phyloP scores from a whole-genome alignment of 495 filamentous ascomycete species.

The Hyphodiscus hymeniophilus region DNA sequence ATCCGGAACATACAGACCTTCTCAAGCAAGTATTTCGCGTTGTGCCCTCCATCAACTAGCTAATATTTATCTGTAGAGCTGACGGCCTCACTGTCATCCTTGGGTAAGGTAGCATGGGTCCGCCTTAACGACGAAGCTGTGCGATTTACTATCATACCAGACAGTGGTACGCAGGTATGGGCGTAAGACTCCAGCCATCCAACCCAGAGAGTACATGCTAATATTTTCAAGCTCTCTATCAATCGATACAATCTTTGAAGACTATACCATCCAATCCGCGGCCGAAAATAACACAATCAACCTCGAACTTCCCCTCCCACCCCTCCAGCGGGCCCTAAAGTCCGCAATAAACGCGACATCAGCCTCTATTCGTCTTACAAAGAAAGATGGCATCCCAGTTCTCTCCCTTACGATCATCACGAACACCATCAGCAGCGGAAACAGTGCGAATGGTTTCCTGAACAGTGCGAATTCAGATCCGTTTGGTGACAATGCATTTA shows the following conservation, averaged over 20 bases:
- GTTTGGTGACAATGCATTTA: constrained; percentile 31
- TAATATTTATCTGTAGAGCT: constrained; percentile 50
- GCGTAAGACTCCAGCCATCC: constrained; percentile 50
- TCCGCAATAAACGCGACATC: constrained; percentile 70
- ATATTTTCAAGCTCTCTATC: constrained; percentile 35
- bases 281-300: constrained; percentile 79
- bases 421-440: constrained; percentile 33
- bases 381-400: constrained; percentile 78
- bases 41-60: not conserved
- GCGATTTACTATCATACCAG: constrained; percentile 91
- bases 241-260: constrained; percentile 79
- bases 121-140: constrained; percentile 77
- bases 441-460: constrained; percentile 19
- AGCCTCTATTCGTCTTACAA: constrained; percentile 80
- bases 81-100: constrained; percentile 71
- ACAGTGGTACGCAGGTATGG: constrained; percentile 94
- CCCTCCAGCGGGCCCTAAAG: constrained; percentile 76
- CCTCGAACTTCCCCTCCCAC: constrained; percentile 78
- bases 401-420: constrained; percentile 79
- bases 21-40: constrained; percentile 50
- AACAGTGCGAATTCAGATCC: constrained; percentile 29
- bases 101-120: constrained; percentile 91
- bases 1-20: constrained; percentile 78
- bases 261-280: constrained; percentile 79
- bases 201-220: not conserved